These are phyloP conservation scores for Penicillium sp. DNA, from an alignment of 2,329 filamentous ascomycete species.

Conservation along the genomic window DNA sequence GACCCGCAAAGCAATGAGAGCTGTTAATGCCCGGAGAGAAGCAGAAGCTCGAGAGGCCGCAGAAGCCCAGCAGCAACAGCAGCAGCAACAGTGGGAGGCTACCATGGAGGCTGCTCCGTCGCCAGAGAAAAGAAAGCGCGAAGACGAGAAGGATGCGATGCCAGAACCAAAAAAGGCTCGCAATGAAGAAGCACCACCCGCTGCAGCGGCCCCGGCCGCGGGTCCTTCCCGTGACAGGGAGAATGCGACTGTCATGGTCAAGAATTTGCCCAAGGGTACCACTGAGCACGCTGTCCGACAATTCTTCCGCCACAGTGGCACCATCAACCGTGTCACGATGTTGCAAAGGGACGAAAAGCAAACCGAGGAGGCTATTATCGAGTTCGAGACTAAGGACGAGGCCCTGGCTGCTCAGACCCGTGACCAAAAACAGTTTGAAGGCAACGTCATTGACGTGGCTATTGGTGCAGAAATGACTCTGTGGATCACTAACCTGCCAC, in stretches of 20 bases:
- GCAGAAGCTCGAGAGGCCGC: conserved; percentile 65
- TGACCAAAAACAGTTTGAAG: conserved; percentile 76
- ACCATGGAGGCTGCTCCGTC: conserved; percentile 22
- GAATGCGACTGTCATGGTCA: conserved; percentile 80
- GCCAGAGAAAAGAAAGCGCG: conserved; percentile 69
- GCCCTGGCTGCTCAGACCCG: conserved; percentile 78
- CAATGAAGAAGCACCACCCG: conserved; percentile 27
- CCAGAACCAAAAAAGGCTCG: conserved; percentile 8
- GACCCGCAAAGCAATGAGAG: conserved; percentile 68
- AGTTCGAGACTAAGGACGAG: conserved; percentile 80
- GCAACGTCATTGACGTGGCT: conserved; percentile 70
- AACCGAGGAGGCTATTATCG: conserved; percentile 72
- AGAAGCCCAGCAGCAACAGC: conserved; percentile 30
- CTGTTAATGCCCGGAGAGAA: conserved; percentile 64
- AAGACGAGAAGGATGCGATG: conserved; percentile 46
- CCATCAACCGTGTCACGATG: conserved; percentile 74
- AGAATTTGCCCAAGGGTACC: conserved; percentile 69
- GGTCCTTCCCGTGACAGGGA: conserved; percentile 79
- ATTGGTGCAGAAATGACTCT: conserved; percentile 78
- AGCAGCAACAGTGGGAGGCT: conserved; percentile 24
- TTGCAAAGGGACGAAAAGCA: conserved; percentile 62
- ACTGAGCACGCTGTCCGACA: conserved; percentile 75
- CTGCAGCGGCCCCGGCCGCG: conserved; percentile 34
- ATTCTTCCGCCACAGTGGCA: conserved; percentile 90
- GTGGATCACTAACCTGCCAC: conserved; percentile 87